Conservation (phyloP, 1,139 yeast species). For the Yamadazyma dushanensis region DNA sequence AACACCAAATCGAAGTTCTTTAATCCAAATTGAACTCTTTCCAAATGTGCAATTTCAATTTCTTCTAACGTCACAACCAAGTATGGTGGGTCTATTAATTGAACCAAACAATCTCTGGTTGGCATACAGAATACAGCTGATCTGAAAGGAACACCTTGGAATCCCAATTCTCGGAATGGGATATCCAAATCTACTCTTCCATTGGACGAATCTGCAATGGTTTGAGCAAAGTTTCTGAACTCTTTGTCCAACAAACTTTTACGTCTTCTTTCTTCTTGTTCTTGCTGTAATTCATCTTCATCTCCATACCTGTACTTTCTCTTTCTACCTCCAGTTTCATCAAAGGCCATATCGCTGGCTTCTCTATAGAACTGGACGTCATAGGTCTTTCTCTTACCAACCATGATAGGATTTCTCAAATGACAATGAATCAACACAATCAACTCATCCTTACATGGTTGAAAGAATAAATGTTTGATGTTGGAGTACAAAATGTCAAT, state of each 20-base stretch:
- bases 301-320: slow-evolving; percentile 92
- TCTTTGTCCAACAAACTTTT: slow-evolving; percentile 90
- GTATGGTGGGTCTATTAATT: slow-evolving; percentile 92
- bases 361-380: slow-evolving; percentile 96
- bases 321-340: slow-evolving; percentile 95
- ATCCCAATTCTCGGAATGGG: slow-evolving; percentile 95
- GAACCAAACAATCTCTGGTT: slow-evolving; percentile 93
- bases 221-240: slow-evolving; percentile 84
- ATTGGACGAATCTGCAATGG: slow-evolving; percentile 82
- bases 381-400: slow-evolving; percentile 93
- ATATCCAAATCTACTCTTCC: slow-evolving; percentile 85
- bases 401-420: slow-evolving; percentile 87
- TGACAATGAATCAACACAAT: slow-evolving; percentile 92
- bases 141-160: slow-evolving; percentile 96
- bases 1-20: slow-evolving; percentile 95
- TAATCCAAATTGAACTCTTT: slow-evolving; percentile 95
- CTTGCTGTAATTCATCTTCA: slow-evolving; percentile 97
- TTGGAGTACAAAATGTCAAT: slow-evolving; percentile 88
- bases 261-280: slow-evolving; percentile 95
- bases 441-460: slow-evolving; percentile 93
- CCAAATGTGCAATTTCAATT: slow-evolving; percentile 91
- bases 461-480: slow-evolving; percentile 91
- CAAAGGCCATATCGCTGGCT: slow-evolving; percentile 94
- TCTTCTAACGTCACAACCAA: slow-evolving; percentile 88
- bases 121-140: slow-evolving; percentile 96